Evolutionary conservation across 2,329 filamentous ascomycete genomes (phyloP), one percentile per base, ranked within the genome.

Genomic region (Microcyclosporella mali): DNA sequence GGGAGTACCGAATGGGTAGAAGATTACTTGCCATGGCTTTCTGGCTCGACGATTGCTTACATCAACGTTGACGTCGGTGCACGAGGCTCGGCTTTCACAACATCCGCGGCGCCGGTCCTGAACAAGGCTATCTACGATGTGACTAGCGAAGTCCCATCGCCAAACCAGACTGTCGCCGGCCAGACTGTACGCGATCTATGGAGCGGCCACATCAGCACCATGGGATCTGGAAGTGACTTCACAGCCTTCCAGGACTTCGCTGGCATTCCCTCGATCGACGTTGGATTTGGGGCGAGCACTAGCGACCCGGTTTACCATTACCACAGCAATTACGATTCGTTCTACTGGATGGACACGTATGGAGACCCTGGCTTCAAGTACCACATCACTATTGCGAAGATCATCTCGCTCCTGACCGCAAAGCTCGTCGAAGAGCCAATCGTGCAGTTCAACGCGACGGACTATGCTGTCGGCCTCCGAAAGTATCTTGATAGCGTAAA

Each of bases 1-100:
- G 89, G 89, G 3, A 88, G 82, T 40, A 94, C 89, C 0, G 89
- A 95, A 60, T 95, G 88, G 88, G 87, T 95, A 0, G 88, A 95
- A 60, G 87, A 95, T 53, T 87, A 86, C 56, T 66, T 94, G 0
- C 83, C 85, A 0, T 94, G 88, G 88, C 75, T 95, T 10, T 73
- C 75, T 2, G 72, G 73, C 3, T 74, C 84, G 31, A 84, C 81
- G 43, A 77, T 95, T 12, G 87, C 87, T 8, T 94, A 94, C 58
- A 66, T 95, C 50, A 94, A 95, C 62, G 79, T 94, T 43, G 89
- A 95, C 55, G 80, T 88, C 4, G 85, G 82, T 21, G 75, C 82
- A 3, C 62, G 70, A 4, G 85, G 87, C 0, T 75, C 78, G 0
- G 44, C 71, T n/a, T 87, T 92, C 58, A 56, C 58, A 2, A 75